Evolutionary conservation across 768 basidiomycete species (phyloP).

Genomic region (Aureoboletus auriporus): DNA sequence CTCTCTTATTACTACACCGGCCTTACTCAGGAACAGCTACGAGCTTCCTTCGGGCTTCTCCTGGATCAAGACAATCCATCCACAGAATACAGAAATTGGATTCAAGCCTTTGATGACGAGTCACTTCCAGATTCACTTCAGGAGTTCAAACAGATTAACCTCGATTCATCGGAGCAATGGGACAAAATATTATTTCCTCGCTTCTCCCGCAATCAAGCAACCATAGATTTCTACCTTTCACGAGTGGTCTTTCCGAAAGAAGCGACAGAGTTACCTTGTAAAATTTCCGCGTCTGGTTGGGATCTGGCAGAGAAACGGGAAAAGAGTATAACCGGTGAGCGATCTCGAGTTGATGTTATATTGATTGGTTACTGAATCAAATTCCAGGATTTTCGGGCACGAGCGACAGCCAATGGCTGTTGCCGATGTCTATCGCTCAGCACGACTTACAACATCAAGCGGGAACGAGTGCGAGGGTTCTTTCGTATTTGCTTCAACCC

Average conservation of each 20-base stretch:
- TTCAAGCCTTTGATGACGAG: background rate
- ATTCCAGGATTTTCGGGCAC: no score
- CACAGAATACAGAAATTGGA: background rate
- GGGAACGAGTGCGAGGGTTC: no score
- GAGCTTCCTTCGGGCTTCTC: background rate
- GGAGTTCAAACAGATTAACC: background rate
- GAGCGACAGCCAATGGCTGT: no score
- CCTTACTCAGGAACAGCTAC: conserved; percentile 1
- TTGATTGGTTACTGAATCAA: no score
- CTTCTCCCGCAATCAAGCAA: background rate
- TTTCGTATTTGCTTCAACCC: no score
- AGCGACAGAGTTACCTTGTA: background rate
- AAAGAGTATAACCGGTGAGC: no score
- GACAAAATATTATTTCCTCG: background rate
- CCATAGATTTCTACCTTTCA: conserved; percentile 14
- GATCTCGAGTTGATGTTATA: no score
- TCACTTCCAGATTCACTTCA: background rate
- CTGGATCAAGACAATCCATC: background rate
- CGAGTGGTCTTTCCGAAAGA: conserved; percentile 1
- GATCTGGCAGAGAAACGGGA: no score
- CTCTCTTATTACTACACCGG: background rate
- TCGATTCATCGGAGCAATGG: background rate
- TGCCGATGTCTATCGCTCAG: no score
- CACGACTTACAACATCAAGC: no score
- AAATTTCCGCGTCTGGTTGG: background rate